Percentiles rank a stretch among this genome's conserved stretches.
phyloP scores from a whole-genome alignment of 169 alveolate genomes.

The Babesia ovis region DNA sequence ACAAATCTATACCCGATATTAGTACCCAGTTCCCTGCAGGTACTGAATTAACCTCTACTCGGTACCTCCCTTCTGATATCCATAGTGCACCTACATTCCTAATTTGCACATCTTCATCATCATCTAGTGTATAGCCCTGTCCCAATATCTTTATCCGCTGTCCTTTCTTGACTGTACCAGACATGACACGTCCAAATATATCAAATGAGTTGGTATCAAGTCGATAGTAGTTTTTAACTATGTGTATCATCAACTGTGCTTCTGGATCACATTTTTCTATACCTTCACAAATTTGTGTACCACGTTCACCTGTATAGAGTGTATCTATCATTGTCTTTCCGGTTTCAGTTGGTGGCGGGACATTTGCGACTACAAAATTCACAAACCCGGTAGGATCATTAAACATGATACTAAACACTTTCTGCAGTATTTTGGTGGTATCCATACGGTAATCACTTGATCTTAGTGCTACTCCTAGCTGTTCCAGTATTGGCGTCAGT shows the following conservation, averaged over 20 bases:
- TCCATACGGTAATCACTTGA: conserved; percentile 50
- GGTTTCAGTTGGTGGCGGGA: conserved; percentile 70
- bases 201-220: conserved; percentile 90
- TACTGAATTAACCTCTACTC: conserved; percentile 85
- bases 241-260: conserved; percentile 86
- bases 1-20: conserved; percentile 93
- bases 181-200: conserved; percentile 94
- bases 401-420: conserved; percentile 69
- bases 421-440: conserved; percentile 62
- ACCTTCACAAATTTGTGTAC: conserved; percentile 57
- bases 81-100: conserved; percentile 87
- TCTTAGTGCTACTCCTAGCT: conserved; percentile 64
- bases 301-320: conserved; percentile 82
- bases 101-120: conserved; percentile 94
- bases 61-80: conserved; percentile 91
- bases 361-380: conserved; percentile 81
- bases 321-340: conserved; percentile 72
- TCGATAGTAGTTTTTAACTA: conserved; percentile 93
- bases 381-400: conserved; percentile 85
- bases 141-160: conserved; percentile 94
- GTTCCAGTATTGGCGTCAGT: conserved; percentile 86
- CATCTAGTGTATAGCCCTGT: conserved; percentile 90
- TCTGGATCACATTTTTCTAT: conserved; percentile 72
- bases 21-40: conserved; percentile 93
- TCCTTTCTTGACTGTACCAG: conserved; percentile 94